Evolutionary conservation across 192 early-diverging fungal genomes (phyloP).

Genomic region (Coemansia sp.): DNA sequence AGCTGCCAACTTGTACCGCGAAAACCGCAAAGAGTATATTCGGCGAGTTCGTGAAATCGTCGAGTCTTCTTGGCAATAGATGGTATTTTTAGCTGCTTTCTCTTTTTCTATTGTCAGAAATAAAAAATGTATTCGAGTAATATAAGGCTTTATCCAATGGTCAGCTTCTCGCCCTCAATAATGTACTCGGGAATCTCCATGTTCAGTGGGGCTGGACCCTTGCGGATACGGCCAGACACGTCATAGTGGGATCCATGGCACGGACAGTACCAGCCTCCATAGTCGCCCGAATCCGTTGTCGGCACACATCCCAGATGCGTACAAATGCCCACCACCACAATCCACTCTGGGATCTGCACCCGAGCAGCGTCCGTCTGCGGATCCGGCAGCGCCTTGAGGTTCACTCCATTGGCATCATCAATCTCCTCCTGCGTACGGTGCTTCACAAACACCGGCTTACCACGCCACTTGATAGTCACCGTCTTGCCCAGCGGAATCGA

Average conservation of each 20-base stretch:
- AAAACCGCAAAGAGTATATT: slow-evolving; percentile 92
- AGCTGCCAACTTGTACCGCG: slow-evolving; percentile 88
- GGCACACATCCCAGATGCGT: slow-evolving; percentile 95
- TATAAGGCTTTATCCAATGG: slow-evolving; percentile 23
- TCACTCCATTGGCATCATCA: slow-evolving; percentile 81
- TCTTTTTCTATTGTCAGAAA: too few relatives aligned
- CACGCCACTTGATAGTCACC: slow-evolving; percentile 97
- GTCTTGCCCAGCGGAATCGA: slow-evolving; percentile 96
- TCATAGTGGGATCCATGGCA: slow-evolving; percentile 99
- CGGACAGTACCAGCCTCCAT: slow-evolving; percentile 99
- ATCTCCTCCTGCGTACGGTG: slow-evolving; percentile 96
- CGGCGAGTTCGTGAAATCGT: slow-evolving; percentile 88
- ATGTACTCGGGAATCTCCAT: slow-evolving; percentile 86
- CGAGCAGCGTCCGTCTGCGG: slow-evolving; percentile 90
- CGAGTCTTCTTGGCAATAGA: slow-evolving; percentile 71
- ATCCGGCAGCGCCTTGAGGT: slow-evolving; percentile 80
- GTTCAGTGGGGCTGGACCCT: slow-evolving; percentile 98
- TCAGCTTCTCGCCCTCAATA: slow-evolving; percentile 75
- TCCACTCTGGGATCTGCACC: slow-evolving; percentile 89
- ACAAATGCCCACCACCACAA: slow-evolving; percentile 91
- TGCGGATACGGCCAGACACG: slow-evolving; percentile 96
- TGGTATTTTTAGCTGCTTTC: neutral
- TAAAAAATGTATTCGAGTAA: neutral
- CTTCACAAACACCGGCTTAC: slow-evolving; percentile 97
- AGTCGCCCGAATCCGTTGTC: slow-evolving; percentile 96